Percentiles rank a stretch among this genome's conserved stretches.
Conservation (phyloP, 495 filamentous ascomycete species). For the Apodospora peruviana region DNA sequence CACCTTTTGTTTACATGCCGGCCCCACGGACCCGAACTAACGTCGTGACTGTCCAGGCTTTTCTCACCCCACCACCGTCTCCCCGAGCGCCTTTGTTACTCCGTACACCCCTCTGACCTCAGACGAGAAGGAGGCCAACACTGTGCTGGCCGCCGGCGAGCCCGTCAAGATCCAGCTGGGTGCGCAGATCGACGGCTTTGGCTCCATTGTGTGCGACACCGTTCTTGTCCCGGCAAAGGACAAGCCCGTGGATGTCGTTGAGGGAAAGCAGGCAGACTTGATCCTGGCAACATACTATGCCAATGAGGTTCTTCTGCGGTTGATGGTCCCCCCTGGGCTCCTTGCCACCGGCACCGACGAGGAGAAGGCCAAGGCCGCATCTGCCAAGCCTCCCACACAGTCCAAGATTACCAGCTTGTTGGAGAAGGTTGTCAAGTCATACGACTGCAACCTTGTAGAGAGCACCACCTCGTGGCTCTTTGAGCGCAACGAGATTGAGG, state of each 20-base stretch:
- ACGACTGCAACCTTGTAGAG: constrained; percentile 91
- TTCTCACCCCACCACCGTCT: constrained; percentile 91
- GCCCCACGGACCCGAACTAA: neutral
- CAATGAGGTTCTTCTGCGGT: constrained; percentile 85
- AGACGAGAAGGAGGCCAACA: constrained; percentile 76
- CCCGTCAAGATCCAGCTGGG: constrained; percentile 93
- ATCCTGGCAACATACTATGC: constrained; percentile 88
- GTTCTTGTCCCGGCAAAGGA: constrained; percentile 63
- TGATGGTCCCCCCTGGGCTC: constrained; percentile 85
- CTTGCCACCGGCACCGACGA: constrained; percentile 80
- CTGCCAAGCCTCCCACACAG: constrained; percentile 74
- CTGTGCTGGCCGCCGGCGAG: constrained; percentile 74
- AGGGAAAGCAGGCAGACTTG: constrained; percentile 76
- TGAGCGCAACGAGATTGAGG: constrained; percentile 94
- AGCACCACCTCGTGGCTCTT: constrained; percentile 96
- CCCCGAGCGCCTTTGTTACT: constrained; percentile 88
- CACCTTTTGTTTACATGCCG: no score
- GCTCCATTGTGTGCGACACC: constrained; percentile 92
- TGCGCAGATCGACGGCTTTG: constrained; percentile 96
- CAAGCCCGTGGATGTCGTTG: constrained; percentile 50
- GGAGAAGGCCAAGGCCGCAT: constrained; percentile 87
- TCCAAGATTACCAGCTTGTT: constrained; percentile 76
- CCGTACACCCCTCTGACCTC: constrained; percentile 89
- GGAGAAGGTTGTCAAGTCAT: constrained; percentile 86
- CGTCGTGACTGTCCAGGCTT: constrained; percentile 51